Evolutionary conservation across 2,329 filamentous ascomycete genomes (phyloP).

Genomic region (Beauveria sp.): DNA sequence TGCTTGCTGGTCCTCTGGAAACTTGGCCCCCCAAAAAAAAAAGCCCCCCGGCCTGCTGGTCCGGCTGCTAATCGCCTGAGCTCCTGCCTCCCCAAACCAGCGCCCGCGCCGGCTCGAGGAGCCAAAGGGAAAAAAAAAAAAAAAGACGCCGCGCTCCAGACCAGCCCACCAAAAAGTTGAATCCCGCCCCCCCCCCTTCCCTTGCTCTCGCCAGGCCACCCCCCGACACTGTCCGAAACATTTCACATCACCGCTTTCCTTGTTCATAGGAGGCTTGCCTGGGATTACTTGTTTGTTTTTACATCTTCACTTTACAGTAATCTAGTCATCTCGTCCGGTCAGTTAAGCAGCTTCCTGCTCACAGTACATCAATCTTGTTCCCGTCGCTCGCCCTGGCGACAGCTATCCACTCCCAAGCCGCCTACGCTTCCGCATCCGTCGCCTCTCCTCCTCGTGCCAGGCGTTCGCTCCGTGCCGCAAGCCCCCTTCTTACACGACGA

Average conservation of each 20-base stretch:
- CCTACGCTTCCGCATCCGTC: slow-evolving; percentile 7
- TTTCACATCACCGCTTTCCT: slow-evolving; percentile 2
- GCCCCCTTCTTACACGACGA: neutral
- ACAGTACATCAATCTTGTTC: neutral
- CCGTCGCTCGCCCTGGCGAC: neutral
- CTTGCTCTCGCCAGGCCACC: slow-evolving; percentile 1
- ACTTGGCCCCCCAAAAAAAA: neutral
- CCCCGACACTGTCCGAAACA: slow-evolving; percentile 3
- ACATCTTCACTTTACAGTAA: neutral
- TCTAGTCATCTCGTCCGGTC: neutral
- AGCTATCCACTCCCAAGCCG: slow-evolving; percentile 1
- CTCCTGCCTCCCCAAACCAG: slow-evolving; percentile 1
- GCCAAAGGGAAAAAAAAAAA: slow-evolving; percentile 4
- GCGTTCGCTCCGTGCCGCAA: neutral
- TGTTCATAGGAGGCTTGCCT: neutral
- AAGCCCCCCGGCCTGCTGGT: neutral
- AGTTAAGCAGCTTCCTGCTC: neutral
- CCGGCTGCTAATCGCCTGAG: slow-evolving; percentile 7
- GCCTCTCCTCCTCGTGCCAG: neutral
- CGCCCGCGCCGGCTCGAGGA: neutral
- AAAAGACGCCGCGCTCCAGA: slow-evolving; percentile 2
- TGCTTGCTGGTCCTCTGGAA: slow-evolving; percentile 16
- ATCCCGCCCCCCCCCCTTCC: slow-evolving; percentile 9
- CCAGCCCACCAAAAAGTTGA: slow-evolving; percentile 8
- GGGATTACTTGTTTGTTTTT: neutral